Evolutionary conservation across 805 yeast genomes (phyloP).

Genomic region (Teunomyces cretensis): DNA sequence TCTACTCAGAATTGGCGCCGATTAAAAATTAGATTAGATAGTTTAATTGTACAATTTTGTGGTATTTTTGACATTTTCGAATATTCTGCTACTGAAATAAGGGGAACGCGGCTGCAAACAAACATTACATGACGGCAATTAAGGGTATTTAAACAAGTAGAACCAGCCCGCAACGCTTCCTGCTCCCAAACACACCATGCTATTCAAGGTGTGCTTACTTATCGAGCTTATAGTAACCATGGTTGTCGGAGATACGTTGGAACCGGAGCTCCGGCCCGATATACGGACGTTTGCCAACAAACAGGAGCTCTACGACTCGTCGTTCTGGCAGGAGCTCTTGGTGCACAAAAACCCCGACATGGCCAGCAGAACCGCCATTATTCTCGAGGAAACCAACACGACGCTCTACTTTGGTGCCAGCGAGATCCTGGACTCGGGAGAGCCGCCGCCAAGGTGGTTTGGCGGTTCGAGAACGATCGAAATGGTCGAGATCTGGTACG

Average conservation of each 20-base stretch:
- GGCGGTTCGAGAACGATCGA: conserved; percentile 10
- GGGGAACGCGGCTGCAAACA: too few species aligned
- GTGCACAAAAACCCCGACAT: conserved; percentile 5
- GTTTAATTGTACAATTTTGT: too few species aligned
- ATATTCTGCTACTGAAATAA: too few species aligned
- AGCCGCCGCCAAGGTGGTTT: background rate
- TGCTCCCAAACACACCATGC: too few species aligned
- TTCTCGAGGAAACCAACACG: conserved; percentile 9
- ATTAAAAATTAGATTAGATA: too few species aligned
- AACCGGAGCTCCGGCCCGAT: background rate
- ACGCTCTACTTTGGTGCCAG: conserved; percentile 8
- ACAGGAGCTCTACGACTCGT: conserved; percentile 9
- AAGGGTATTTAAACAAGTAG: too few species aligned
- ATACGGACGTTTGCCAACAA: conserved; percentile 4
- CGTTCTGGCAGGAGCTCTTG: conserved; percentile 11
- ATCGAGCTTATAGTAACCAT: background rate
- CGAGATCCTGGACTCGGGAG: conserved; percentile 1
- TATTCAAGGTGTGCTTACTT: too few species aligned
- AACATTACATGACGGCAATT: too few species aligned
- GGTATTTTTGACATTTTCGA: too few species aligned
- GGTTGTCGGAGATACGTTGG: background rate
- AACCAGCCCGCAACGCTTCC: too few species aligned
- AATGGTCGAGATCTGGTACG: conserved; percentile 20
- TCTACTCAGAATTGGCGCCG: too few species aligned
- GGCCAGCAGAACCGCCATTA: conserved; percentile 8